phyloP scores from a whole-genome alignment of 2,329 filamentous ascomycete genomes.

The Aaosphaeria pasadenensis region DNA sequence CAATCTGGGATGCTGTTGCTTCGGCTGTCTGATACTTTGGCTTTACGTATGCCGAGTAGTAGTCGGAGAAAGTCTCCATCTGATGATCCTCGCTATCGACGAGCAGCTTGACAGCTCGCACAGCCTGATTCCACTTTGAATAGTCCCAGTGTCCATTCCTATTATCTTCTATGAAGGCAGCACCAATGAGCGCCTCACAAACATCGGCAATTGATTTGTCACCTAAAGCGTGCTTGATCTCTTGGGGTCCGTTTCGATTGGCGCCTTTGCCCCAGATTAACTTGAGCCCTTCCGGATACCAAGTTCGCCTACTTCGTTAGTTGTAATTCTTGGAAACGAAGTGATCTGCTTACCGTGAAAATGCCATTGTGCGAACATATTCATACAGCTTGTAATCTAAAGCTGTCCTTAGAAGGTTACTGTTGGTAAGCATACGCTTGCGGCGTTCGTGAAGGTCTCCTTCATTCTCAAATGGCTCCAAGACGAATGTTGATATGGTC shows the following conservation, averaged over 20 bases:
- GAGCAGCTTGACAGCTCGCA: constrained; percentile 65
- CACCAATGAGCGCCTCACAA: constrained; percentile 90
- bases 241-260: constrained; percentile 47
- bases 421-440: constrained; percentile 89
- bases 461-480: constrained; percentile 74
- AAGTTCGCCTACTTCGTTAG: constrained; percentile 56
- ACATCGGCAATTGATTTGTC: constrained; percentile 95
- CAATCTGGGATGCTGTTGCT: constrained; percentile 63
- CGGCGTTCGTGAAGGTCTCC: constrained; percentile 85
- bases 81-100: constrained; percentile 68
- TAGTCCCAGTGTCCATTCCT: constrained; percentile 39
- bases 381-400: constrained; percentile 64
- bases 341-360: constrained; percentile 58
- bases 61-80: constrained; percentile 69
- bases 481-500: constrained; percentile 78
- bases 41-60: constrained; percentile 64
- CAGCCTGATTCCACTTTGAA: constrained; percentile 57
- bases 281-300: constrained; percentile 82
- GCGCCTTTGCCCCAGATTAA: constrained; percentile 69
- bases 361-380: constrained; percentile 78
- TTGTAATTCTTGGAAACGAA: not conserved
- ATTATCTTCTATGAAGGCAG: constrained; percentile 63
- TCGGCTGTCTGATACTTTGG: constrained; percentile 67
- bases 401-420: constrained; percentile 79
- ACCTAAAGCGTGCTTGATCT: constrained; percentile 63